Evolutionary conservation across 371 early-diverging fungal genomes (phyloP).

Genomic region (Actinomortierella ambigua): DNA sequence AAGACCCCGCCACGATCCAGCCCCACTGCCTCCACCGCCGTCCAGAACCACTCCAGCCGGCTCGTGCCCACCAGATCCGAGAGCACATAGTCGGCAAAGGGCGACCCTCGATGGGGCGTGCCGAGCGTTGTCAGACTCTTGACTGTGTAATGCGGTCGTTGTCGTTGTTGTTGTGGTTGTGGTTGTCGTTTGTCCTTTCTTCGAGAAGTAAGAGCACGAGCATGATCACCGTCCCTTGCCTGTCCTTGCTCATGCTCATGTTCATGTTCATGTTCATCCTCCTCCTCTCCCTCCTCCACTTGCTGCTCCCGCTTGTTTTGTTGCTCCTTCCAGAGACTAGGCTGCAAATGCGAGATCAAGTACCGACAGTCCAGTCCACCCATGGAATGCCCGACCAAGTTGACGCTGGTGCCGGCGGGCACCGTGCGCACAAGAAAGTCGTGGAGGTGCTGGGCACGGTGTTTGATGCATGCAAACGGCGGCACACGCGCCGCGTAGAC

Average conservation of each 20-base stretch:
- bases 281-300: no score
- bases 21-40: conserved; percentile 15
- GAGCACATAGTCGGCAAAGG: conserved; percentile 81
- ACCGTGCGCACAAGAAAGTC: conserved; percentile 58
- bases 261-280: no score
- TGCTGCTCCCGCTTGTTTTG: no score
- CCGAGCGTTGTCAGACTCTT: conserved; percentile 83
- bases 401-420: conserved; percentile 57
- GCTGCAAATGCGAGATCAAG: conserved; percentile 75
- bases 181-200: no score
- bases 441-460: conserved; percentile 79
- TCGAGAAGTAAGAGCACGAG: no score
- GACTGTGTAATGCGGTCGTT: conserved; percentile 58
- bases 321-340: no score
- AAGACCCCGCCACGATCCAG: conserved; percentile 45
- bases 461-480: conserved; percentile 71
- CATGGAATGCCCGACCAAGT: conserved; percentile 54
- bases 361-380: conserved; percentile 91
- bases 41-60: conserved; percentile 32
- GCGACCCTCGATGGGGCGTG: conserved; percentile 90
- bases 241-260: no score
- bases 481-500: conserved; percentile 84
- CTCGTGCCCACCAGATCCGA: conserved; percentile 26
- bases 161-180: no score
- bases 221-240: no score